A percentile compares a stretch with the other conserved stretches of the same genome.
Evolutionary conservation across 1,284 basidiomycete genomes (phyloP).

Genomic region (Trametes versicolor): DNA sequence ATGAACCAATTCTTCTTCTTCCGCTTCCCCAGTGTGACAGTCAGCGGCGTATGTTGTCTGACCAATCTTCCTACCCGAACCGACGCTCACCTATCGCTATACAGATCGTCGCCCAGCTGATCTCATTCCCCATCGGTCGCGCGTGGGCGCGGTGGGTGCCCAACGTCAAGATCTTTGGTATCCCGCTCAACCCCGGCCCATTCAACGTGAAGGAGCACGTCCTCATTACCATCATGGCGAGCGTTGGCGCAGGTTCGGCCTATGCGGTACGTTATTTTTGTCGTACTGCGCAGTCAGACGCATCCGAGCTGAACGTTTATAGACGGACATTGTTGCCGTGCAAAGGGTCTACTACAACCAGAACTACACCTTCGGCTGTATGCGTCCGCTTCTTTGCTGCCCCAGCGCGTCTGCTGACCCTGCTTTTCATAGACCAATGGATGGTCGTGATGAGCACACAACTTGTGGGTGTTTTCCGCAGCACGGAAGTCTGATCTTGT

Average conservation of each 20-base stretch:
- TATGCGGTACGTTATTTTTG: slow-evolving; percentile 54
- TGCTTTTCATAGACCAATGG: slow-evolving; percentile 65
- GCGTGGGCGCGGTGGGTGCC: slow-evolving; percentile 68
- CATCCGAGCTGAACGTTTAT: background rate
- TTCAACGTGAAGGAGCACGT: slow-evolving; percentile 81
- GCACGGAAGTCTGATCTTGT: slow-evolving; percentile 2
- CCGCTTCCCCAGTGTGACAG: slow-evolving; percentile 47
- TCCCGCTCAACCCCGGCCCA: slow-evolving; percentile 72
- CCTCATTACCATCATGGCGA: slow-evolving; percentile 80
- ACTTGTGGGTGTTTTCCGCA: slow-evolving; percentile 44
- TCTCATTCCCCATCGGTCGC: slow-evolving; percentile 72
- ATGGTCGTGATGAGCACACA: slow-evolving; percentile 63
- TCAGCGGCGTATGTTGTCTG: slow-evolving; percentile 38
- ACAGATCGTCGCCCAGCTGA: slow-evolving; percentile 67
- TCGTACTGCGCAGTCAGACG: background rate
- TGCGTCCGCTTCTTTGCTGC: slow-evolving; percentile 25
- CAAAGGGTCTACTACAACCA: slow-evolving; percentile 68
- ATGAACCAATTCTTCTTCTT: slow-evolving; percentile 59
- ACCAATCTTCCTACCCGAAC: background rate
- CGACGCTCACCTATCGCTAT: slow-evolving; percentile 24
- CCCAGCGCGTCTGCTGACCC: background rate
- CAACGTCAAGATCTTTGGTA: slow-evolving; percentile 51
- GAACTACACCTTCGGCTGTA: slow-evolving; percentile 58
- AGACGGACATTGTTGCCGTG: slow-evolving; percentile 71
- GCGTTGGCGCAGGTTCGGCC: slow-evolving; percentile 67